Conservation (phyloP, 805 yeast species). For the Wickerhamomyces strasburgensis region DNA sequence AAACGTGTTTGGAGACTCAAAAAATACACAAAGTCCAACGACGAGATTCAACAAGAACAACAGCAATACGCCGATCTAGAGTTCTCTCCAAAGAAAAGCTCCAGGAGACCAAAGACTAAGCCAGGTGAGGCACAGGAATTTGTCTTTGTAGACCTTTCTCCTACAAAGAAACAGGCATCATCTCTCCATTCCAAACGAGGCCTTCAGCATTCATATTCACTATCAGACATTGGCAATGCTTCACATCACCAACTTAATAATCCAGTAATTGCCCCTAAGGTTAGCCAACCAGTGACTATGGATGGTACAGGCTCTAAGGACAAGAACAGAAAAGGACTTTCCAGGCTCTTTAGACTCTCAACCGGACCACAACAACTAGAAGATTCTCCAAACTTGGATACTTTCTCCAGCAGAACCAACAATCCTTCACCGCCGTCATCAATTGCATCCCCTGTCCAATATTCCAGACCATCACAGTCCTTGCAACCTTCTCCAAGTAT, state of each 20-base stretch:
- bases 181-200: conserved; percentile 1
- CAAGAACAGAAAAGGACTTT: conserved; percentile 6
- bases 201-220: conserved; percentile 1
- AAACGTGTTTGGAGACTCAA: conserved; percentile 26
- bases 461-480: too few relatives aligned
- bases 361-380: conserved; percentile 7
- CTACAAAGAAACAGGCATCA: conserved; percentile 18
- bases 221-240: neutral
- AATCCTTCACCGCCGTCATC: neutral
- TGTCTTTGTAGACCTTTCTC: conserved; percentile 27
- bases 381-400: conserved; percentile 9
- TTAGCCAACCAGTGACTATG: neutral
- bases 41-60: conserved; percentile 23
- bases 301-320: neutral
- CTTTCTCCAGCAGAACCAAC: neutral
- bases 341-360: conserved; percentile 13
- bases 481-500: neutral
- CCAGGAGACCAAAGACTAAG: conserved; percentile 23
- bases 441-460: conserved; percentile 2
- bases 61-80: conserved; percentile 21
- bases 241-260: neutral
- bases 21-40: conserved; percentile 19
- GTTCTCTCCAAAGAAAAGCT: conserved; percentile 22
- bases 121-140: conserved; percentile 26
- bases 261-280: neutral